phyloP scores from a whole-genome alignment of 495 filamentous ascomycete genomes.

The Pseudevernia furfuracea region DNA sequence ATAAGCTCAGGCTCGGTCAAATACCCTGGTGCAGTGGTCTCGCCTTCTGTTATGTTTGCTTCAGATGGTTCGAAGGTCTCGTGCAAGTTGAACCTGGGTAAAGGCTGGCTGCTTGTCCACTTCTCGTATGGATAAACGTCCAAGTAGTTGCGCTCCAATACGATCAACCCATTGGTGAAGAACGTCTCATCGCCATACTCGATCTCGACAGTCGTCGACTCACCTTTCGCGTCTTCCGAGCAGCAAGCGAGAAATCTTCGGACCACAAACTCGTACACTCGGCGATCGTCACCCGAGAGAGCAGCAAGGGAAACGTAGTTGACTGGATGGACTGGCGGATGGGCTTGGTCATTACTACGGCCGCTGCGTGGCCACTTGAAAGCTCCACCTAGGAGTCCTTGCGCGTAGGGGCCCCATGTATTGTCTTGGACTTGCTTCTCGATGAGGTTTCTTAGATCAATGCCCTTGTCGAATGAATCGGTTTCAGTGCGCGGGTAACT shows the following conservation, averaged over 20 bases:
- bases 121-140: constrained; percentile 95
- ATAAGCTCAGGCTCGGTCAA: constrained; percentile 96
- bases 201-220: constrained; percentile 75
- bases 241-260: constrained; percentile 94
- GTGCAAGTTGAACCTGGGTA: constrained; percentile 68
- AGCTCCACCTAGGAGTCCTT: constrained; percentile 62
- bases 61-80: constrained; percentile 85
- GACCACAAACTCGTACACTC: constrained; percentile 89
- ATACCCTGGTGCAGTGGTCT: constrained; percentile 75
- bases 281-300: constrained; percentile 57
- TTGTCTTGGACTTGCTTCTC: constrained; percentile 73
- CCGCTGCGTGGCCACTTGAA: constrained; percentile 79
- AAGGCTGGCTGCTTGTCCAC: constrained; percentile 78
- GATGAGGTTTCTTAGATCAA: constrained; percentile 72
- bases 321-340: constrained; percentile 94
- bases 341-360: constrained; percentile 86
- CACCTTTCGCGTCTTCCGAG: constrained; percentile 84
- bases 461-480: constrained; percentile 86
- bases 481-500: constrained; percentile 97
- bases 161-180: constrained; percentile 70
- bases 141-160: constrained; percentile 82
- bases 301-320: constrained; percentile 59
- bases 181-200: constrained; percentile 79
- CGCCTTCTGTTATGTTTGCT: constrained; percentile 78
- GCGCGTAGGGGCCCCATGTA: constrained; percentile 77